A percentile compares a stretch with the other conserved stretches of the same genome.
phyloP scores from a whole-genome alignment of 2,329 filamentous ascomycete genomes.

The Biscogniauxia sp. region DNA sequence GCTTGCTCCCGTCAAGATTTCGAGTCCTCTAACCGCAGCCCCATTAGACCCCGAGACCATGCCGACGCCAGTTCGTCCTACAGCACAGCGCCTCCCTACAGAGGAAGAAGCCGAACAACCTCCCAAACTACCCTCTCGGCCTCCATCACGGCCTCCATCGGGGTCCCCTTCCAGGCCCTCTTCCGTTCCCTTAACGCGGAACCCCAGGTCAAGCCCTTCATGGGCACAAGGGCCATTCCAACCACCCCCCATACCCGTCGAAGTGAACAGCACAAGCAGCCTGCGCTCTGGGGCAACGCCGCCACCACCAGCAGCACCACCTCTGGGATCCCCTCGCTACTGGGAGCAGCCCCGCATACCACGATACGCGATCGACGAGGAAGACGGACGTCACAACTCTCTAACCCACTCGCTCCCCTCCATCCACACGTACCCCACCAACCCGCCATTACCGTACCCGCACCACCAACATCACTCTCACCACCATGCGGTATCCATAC shows the following conservation, averaged over 20 bases:
- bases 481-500: slow-evolving; percentile 20
- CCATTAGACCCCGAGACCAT: slow-evolving; percentile 16
- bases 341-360: slow-evolving; percentile 12
- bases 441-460: slow-evolving; percentile 12
- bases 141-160: slow-evolving; percentile 9
- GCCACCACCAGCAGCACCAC: too few species aligned
- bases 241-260: slow-evolving; percentile 31
- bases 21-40: slow-evolving; percentile 24
- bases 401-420: slow-evolving; percentile 21
- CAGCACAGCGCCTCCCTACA: slow-evolving; percentile 2
- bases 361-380: slow-evolving; percentile 18
- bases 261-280: slow-evolving; percentile 29
- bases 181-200: slow-evolving; percentile 12
- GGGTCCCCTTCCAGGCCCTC: slow-evolving; percentile 20
- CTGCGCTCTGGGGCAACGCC: slow-evolving; percentile 19
- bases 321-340: neutral
- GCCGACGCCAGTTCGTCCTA: neutral
- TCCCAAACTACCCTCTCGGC: slow-evolving; percentile 13
- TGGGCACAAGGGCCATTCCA: slow-evolving; percentile 25
- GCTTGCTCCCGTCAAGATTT: slow-evolving; percentile 27
- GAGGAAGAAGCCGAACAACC: slow-evolving; percentile 3
- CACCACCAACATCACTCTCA: neutral
- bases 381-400: slow-evolving; percentile 13
- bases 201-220: slow-evolving; percentile 27
- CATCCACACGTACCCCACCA: slow-evolving; percentile 10